A percentile compares a stretch with the other conserved stretches of the same genome.
These are phyloP conservation scores for Syzygium aqueum DNA, from an alignment of 345 rosid genomes.

Conservation along the genomic window DNA sequence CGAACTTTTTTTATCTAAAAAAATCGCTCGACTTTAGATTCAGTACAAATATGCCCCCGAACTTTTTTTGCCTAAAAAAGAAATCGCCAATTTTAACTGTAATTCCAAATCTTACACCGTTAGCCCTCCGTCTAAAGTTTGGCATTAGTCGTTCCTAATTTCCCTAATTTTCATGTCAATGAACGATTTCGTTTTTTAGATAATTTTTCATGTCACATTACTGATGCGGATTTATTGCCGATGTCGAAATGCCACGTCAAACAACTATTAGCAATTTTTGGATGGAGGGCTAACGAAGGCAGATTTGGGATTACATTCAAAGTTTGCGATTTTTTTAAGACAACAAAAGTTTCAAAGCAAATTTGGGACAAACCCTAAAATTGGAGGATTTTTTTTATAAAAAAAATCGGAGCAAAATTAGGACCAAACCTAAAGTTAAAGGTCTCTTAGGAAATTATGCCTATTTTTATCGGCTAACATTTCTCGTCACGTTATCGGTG, in stretches of 20 bases:
- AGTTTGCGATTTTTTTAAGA: background rate
- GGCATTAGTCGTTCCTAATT: no score
- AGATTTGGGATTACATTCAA: background rate
- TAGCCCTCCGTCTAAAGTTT: no score
- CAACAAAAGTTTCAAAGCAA: no score
- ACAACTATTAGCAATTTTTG: no score
- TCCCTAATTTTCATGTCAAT: background rate
- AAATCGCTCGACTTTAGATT: background rate
- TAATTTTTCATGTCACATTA: background rate
- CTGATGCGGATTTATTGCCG: background rate
- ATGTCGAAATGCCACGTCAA: background rate
- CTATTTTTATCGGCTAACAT: background rate
- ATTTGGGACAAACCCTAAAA: no score
- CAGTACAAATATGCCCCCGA: background rate
- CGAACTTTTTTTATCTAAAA: background rate
- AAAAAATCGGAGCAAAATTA: accelerated
- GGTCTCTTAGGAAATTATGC: background rate
- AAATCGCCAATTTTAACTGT: background rate
- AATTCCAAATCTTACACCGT: no score
- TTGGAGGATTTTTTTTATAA: no score
- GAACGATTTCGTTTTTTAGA: background rate
- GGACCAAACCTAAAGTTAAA: background rate
- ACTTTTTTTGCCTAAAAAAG: no score
- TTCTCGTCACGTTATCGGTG: no score
- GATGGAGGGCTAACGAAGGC: accelerated